These are phyloP conservation scores for Mycena epipterygia DNA, from an alignment of 768 basidiomycete species.

Conservation along the genomic window DNA sequence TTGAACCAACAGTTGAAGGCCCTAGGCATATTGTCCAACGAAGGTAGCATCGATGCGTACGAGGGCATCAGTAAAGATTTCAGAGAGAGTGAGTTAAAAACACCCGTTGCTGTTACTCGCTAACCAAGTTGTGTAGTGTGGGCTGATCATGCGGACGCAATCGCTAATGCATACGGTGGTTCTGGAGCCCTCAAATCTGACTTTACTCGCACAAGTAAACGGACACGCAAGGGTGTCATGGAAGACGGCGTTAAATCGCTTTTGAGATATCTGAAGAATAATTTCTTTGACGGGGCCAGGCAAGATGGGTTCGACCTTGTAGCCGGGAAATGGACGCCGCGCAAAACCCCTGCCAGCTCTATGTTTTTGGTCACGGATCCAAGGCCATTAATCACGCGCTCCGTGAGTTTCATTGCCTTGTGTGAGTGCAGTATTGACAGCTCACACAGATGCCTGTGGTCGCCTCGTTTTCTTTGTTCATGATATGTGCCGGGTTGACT, in stretches of 20 bases:
- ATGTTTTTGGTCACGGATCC: slow-evolving; percentile 82
- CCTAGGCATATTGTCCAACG: slow-evolving; percentile 78
- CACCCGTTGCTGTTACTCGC: no score
- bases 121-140: no score
- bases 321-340: slow-evolving; percentile 92
- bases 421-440: background rate
- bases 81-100: slow-evolving; percentile 80
- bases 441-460: slow-evolving; percentile 82
- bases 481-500: slow-evolving; percentile 89
- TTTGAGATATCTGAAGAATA: slow-evolving; percentile 93
- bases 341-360: slow-evolving; percentile 76
- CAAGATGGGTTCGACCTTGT: slow-evolving; percentile 98
- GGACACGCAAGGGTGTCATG: slow-evolving; percentile 83
- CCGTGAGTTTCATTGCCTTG: slow-evolving; percentile 64
- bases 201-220: slow-evolving; percentile 93
- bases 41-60: slow-evolving; percentile 86
- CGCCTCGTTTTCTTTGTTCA: slow-evolving; percentile 84
- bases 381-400: slow-evolving; percentile 86
- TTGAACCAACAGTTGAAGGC: slow-evolving; percentile 83
- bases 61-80: slow-evolving; percentile 85
- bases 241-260: slow-evolving; percentile 91
- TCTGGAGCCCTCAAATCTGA: slow-evolving; percentile 97
- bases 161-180: slow-evolving; percentile 93
- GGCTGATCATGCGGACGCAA: slow-evolving; percentile 95
- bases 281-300: slow-evolving; percentile 94